These are phyloP conservation scores for Lachnellula arida DNA, from an alignment of 2,329 filamentous ascomycete genomes.

Conservation along the genomic window DNA sequence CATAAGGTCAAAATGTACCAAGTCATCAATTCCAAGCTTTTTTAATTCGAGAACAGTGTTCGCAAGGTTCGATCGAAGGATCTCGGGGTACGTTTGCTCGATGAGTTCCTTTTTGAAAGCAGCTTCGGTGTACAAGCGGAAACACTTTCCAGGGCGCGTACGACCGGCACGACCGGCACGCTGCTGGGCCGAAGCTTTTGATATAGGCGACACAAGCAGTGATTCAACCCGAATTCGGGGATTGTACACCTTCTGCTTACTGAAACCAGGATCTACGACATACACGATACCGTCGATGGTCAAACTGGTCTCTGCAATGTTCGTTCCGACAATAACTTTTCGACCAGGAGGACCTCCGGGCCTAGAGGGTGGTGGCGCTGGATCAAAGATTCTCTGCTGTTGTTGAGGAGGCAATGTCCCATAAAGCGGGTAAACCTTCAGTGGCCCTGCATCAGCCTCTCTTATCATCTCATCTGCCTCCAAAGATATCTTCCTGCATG, in stretches of 20 bases:
- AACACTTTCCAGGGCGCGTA: constrained; percentile 97
- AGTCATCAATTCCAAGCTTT: constrained; percentile 90
- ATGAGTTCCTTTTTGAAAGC: constrained; percentile 98
- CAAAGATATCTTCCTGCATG: constrained; percentile 82
- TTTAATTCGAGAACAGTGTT: constrained; percentile 95
- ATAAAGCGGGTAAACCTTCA: constrained; percentile 90
- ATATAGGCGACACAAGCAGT: constrained; percentile 94
- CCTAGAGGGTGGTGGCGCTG: constrained; percentile 68
- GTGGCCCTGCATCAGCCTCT: constrained; percentile 85
- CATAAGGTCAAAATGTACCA: constrained; percentile 99
- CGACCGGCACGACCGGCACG: constrained; percentile 98
- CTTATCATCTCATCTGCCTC: constrained; percentile 89
- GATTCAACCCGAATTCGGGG: constrained; percentile 95
- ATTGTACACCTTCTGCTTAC: constrained; percentile 99
- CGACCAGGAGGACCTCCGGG: constrained; percentile 81
- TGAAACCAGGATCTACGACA: constrained; percentile 98
- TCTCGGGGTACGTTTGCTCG: constrained; percentile 94
- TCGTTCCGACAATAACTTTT: constrained; percentile 91
- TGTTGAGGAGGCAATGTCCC: constrained; percentile 87
- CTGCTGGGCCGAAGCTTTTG: constrained; percentile 95
- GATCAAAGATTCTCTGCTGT: constrained; percentile 93
- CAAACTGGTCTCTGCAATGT: constrained; percentile 95
- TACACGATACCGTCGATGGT: constrained; percentile 99
- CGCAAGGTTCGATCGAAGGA: constrained; percentile 88
- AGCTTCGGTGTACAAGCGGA: constrained; percentile 89